phyloP scores from a whole-genome alignment of 805 yeast genomes.

The Kazachstania kunashirensis region DNA sequence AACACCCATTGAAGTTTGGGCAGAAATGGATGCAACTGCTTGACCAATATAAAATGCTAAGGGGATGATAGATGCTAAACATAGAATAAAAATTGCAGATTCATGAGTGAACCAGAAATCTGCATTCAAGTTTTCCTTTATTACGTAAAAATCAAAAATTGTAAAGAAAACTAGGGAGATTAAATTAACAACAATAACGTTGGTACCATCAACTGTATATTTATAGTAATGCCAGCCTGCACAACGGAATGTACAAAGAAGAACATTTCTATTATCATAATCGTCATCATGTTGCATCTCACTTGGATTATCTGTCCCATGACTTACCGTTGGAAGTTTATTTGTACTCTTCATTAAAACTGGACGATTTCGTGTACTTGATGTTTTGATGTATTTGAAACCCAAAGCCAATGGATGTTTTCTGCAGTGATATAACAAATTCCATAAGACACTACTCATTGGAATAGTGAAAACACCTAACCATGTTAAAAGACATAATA shows the following conservation, averaged over 20 bases:
- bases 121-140: conserved; percentile 39
- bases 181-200: conserved; percentile 81
- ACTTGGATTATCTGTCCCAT: conserved; percentile 3
- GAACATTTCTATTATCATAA: conserved; percentile 41
- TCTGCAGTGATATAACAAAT: conserved; percentile 66
- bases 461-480: conserved; percentile 82
- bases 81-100: conserved; percentile 56
- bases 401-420: conserved; percentile 86
- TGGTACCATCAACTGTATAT: conserved; percentile 93
- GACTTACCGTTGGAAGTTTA: background rate
- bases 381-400: conserved; percentile 47
- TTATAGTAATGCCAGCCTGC: conserved; percentile 90
- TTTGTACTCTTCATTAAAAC: conserved; percentile 3
- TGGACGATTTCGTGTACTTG: conserved; percentile 5
- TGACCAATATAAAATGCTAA: conserved; percentile 95
- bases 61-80: conserved; percentile 81
- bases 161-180: conserved; percentile 72
- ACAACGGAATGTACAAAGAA: conserved; percentile 86
- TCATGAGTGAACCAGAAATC: conserved; percentile 40
- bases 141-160: conserved; percentile 61
- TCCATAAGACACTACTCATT: conserved; percentile 70
- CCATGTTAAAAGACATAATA: conserved; percentile 62
- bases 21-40: conserved; percentile 98
- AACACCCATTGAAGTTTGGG: conserved; percentile 97
- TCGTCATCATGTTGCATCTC: conserved; percentile 2